phyloP scores from a whole-genome alignment of 2,329 filamentous ascomycete genomes.

The Akanthomyces uredinophilus region DNA sequence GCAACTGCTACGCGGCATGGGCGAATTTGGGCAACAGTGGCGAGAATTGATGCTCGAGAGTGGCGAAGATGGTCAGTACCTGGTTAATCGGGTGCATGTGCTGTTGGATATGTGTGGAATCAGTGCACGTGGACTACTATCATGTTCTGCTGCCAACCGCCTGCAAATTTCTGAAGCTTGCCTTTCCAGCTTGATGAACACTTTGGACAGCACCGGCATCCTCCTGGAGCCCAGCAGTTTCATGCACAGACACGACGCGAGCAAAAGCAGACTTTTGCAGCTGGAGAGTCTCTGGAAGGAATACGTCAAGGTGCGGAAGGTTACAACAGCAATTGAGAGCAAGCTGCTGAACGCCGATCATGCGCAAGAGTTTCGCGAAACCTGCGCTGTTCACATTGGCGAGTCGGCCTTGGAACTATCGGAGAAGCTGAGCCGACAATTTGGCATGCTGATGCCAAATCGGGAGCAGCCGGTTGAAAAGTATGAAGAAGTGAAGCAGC shows the following conservation, averaged over 20 bases:
- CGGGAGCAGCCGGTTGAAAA: not conserved
- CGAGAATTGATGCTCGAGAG: slow-evolving; percentile 21
- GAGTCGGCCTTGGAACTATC: slow-evolving; percentile 20
- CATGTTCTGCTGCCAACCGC: slow-evolving; percentile 14
- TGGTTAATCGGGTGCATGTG: slow-evolving; percentile 29
- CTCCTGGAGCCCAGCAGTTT: not conserved
- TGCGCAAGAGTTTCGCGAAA: slow-evolving; percentile 23
- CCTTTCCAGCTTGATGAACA: slow-evolving; percentile 14
- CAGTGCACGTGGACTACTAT: not conserved
- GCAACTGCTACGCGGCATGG: slow-evolving; percentile 27
- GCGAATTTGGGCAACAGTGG: slow-evolving; percentile 23
- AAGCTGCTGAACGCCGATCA: slow-evolving; percentile 30
- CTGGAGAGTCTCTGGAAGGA: slow-evolving; percentile 32
- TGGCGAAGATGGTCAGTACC: slow-evolving; percentile 21
- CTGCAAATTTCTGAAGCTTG: slow-evolving; percentile 23
- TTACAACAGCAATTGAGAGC: slow-evolving; percentile 29
- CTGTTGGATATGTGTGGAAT: slow-evolving; percentile 35
- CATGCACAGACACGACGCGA: not conserved
- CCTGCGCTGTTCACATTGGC: slow-evolving; percentile 27
- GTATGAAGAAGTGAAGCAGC: not conserved
- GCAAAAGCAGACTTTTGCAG: slow-evolving; percentile 27
- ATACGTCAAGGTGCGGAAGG: slow-evolving; percentile 24
- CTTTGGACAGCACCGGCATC: not conserved
- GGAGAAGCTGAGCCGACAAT: slow-evolving; percentile 22
- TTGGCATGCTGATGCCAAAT: slow-evolving; percentile 13